These are phyloP conservation scores for Trichoderma asperellum DNA, from an alignment of 2,329 filamentous ascomycete species.

Conservation along the genomic window DNA sequence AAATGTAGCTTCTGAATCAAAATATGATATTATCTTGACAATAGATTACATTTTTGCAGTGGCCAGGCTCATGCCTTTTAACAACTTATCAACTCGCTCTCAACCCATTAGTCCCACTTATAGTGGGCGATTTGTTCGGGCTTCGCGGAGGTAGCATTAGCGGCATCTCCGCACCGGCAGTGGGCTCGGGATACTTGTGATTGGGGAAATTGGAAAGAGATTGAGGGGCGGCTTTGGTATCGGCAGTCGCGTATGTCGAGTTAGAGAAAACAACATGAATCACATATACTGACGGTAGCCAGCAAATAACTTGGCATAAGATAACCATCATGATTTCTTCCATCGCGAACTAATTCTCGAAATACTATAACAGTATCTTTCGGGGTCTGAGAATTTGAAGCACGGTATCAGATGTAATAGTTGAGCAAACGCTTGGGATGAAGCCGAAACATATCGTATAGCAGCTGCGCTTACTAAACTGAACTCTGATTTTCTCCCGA, in stretches of 20 bases:
- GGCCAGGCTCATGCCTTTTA: background rate
- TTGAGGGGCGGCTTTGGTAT: background rate
- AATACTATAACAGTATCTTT: no score
- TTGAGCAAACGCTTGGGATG: no score
- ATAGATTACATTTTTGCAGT: background rate
- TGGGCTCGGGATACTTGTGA: background rate
- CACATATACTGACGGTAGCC: slow-evolving; percentile 33
- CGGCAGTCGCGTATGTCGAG: background rate
- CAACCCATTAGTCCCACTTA: no score
- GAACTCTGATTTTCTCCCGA: background rate
- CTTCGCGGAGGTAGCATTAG: no score
- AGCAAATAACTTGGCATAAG: slow-evolving; percentile 29
- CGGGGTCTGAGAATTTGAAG: no score
- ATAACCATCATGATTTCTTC: no score
- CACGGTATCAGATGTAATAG: no score
- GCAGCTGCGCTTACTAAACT: background rate
- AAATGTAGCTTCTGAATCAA: background rate
- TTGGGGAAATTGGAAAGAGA: background rate
- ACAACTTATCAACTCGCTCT: no score
- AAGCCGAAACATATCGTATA: background rate
- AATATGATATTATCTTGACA: background rate
- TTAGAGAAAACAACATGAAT: background rate
- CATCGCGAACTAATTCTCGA: no score
- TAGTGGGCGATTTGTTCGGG: no score
- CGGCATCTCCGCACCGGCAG: slow-evolving; percentile 8